Evolutionary conservation across 129 eudicot genomes (phyloP), one percentile per base, ranked within the genome.

Genomic region (Saposhnikovia divaricata): DNA sequence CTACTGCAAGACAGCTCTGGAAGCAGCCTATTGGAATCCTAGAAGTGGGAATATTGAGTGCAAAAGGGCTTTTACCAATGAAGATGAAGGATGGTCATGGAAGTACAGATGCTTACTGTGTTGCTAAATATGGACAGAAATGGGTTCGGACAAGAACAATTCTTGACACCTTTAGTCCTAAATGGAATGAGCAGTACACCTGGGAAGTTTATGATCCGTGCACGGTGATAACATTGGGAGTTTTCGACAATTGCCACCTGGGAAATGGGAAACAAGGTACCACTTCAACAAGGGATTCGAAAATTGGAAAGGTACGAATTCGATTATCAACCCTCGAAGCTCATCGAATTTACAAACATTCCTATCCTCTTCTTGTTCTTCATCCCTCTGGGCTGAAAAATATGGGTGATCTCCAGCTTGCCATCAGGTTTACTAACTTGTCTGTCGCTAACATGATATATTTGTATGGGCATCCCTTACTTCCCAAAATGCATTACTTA

Each of bases 171-270:
- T 84, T 84, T 45, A 31, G 74, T 5, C 92, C 92, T n/a, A 84
- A 86, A 53, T 89, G 92, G 92, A 89, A 89, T 46, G 92, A 89
- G 78, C 92, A 89, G 23, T 89, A 86, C 85, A 86, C 90, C 2
- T 89, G 92, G 92, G 90, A 89, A 34, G 92, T 89, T 70, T 89
- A 63, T 77, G 92, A 89, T 59, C 92, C 90, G 6, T 86, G 88
- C 84, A 89, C 90, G 0, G 92, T 89, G 6, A 59, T 88, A 78
- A 89, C 88, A 0, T 80, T 89, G 7, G 92, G 90, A 1, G 92
- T 89, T 10, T 89, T 89, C 28, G 92, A 89, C 69, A 89, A 89
- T 27, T 81, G 89, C 63, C 91, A 85, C 45, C 44, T 85, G 25
- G 85, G 80, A 18, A 68, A 82, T 3, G 85, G 80, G 8, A 85